These are phyloP conservation scores for Athelia psychrophila DNA, from an alignment of 1,284 basidiomycete species.

Conservation along the genomic window DNA sequence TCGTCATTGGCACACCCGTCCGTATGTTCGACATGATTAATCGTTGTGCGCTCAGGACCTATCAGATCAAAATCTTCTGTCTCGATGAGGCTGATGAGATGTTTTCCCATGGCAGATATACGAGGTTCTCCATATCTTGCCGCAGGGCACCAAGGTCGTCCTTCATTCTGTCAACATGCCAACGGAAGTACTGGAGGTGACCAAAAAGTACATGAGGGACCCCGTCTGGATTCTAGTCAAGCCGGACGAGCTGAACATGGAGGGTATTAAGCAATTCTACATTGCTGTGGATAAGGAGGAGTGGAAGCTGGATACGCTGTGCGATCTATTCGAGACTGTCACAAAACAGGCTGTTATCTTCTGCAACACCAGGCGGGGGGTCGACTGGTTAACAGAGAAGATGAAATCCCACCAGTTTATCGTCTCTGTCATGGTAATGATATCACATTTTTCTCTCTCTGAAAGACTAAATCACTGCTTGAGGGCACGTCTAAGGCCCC, in stretches of 20 bases:
- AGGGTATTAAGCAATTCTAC: no score
- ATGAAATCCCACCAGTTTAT: slow-evolving; percentile 92
- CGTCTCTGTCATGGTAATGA: slow-evolving; percentile 84
- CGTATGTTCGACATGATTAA: slow-evolving; percentile 93
- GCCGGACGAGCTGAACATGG: slow-evolving; percentile 86
- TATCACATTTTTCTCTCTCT: slow-evolving; percentile 13
- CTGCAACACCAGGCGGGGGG: slow-evolving; percentile 92
- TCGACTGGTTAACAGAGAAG: no score
- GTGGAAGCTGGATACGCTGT: no score
- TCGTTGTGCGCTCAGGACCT: slow-evolving; percentile 77
- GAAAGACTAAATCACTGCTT: not conserved
- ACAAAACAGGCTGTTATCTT: slow-evolving; percentile 94
- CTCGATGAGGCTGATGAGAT: no score
- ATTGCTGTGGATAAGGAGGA: no score
- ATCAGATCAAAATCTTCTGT: slow-evolving; percentile 89
- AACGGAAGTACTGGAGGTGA: slow-evolving; percentile 85
- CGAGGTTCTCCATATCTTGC: slow-evolving; percentile 89
- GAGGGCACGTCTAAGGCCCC: no score
- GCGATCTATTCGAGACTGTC: slow-evolving; percentile 89
- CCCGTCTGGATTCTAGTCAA: slow-evolving; percentile 91
- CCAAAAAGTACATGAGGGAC: slow-evolving; percentile 94
- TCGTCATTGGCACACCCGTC: slow-evolving; percentile 87
- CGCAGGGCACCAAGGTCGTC: slow-evolving; percentile 84
- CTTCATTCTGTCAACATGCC: slow-evolving; percentile 91
- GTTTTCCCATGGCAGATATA: slow-evolving; percentile 92